phyloP scores from a whole-genome alignment of 768 basidiomycete genomes.

The Symmetrospora coprosmae region DNA sequence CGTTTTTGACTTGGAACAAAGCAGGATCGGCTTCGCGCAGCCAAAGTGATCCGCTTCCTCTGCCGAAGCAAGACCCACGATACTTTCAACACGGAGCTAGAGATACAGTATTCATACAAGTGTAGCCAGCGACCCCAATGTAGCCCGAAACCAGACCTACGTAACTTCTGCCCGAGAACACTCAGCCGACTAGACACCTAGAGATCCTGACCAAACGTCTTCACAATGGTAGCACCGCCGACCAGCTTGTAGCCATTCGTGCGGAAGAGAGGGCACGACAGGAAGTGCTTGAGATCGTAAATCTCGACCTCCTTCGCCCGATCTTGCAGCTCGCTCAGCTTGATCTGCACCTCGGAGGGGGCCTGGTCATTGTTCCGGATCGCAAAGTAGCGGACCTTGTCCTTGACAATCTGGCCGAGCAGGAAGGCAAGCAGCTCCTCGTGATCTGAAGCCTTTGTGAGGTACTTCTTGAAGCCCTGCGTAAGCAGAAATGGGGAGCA shows the following conservation, averaged over 20 bases:
- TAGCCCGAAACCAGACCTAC: not conserved
- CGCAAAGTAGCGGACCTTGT: slow-evolving; percentile 57
- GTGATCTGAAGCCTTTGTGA: slow-evolving; percentile 86
- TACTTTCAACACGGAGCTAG: no score
- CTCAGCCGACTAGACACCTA: not conserved
- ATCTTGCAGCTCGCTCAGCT: slow-evolving; percentile 68
- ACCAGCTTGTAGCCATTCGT: slow-evolving; percentile 71
- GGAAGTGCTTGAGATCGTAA: slow-evolving; percentile 72
- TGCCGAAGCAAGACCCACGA: no score
- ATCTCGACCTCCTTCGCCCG: slow-evolving; percentile 94
- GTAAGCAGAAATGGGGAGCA: not conserved
- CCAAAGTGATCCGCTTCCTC: no score
- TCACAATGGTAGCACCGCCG: slow-evolving; percentile 19
- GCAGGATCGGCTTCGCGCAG: slow-evolving; percentile 10
- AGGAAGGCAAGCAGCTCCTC: slow-evolving; percentile 90
- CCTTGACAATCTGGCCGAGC: slow-evolving; percentile 77
- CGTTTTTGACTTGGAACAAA: slow-evolving; percentile 14
- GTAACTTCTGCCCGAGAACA: not conserved
- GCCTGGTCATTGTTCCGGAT: slow-evolving; percentile 55
- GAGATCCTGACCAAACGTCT: slow-evolving; percentile 9
- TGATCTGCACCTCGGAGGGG: slow-evolving; percentile 61
- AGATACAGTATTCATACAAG: not conserved
- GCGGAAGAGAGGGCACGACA: slow-evolving; percentile 65
- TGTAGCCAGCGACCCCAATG: not conserved
- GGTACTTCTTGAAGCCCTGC: slow-evolving; percentile 91